Evolutionary conservation across 2,329 filamentous ascomycete genomes (phyloP).

Genomic region (Ophiostoma montium): DNA sequence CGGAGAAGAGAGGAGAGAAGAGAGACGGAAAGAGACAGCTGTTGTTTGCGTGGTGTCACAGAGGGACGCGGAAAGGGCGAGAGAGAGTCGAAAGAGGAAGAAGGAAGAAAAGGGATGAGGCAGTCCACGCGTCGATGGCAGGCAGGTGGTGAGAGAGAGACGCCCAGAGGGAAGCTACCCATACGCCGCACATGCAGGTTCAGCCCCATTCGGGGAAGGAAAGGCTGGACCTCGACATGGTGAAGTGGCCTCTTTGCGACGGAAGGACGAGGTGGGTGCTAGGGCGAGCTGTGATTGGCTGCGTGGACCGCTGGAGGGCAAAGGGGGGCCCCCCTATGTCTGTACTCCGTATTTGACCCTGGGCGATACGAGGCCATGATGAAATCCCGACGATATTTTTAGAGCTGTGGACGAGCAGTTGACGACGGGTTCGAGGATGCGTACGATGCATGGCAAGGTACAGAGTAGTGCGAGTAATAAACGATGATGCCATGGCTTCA

Average conservation of each 20-base stretch:
- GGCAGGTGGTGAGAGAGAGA: not conserved
- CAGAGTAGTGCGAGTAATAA: not conserved
- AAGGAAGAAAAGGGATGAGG: slow-evolving; percentile 1
- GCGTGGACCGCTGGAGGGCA: too few species aligned
- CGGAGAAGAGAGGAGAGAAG: not conserved
- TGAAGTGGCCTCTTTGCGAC: slow-evolving; percentile 1
- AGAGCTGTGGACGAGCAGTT: not conserved
- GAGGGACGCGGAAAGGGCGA: not conserved
- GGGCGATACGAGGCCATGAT: too few species aligned
- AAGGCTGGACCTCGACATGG: not conserved
- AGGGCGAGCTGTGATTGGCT: too few species aligned
- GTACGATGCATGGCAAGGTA: too few species aligned
- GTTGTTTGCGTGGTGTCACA: too few species aligned
- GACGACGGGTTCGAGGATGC: too few species aligned
- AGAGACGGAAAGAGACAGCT: not conserved
- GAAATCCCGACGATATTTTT: too few species aligned
- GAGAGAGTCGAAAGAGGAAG: not conserved
- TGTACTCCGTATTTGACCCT: too few species aligned
- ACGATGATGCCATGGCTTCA: too few species aligned
- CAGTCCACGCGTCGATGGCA: not conserved
- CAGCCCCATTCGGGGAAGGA: not conserved
- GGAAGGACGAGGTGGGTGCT: too few species aligned
- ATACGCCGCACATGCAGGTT: not conserved
- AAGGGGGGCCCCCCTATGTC: too few species aligned
- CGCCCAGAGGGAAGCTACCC: not conserved